These are phyloP conservation scores for Candida schatavii DNA, from an alignment of 805 yeast genomes.

Conservation along the genomic window DNA sequence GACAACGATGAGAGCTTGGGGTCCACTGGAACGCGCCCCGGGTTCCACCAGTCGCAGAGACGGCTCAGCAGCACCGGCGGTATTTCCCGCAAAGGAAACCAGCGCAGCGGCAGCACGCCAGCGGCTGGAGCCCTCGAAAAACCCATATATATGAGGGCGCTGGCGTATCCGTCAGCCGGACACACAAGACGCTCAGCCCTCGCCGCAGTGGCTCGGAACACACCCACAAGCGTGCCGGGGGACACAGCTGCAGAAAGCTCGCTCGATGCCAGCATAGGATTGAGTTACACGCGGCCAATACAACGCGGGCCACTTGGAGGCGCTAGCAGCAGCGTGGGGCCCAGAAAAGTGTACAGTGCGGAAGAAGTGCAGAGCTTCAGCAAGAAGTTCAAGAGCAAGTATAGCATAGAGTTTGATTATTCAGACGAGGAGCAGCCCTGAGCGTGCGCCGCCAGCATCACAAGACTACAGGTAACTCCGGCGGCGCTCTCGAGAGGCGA, in stretches of 20 bases:
- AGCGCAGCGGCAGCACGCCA: neutral
- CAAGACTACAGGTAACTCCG: neutral
- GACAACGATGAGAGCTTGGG: neutral
- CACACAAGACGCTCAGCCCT: neutral
- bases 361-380: neutral
- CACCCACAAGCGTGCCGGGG: neutral
- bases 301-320: too few relatives aligned
- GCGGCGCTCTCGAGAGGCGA: too few relatives aligned
- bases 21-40: neutral
- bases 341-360: neutral
- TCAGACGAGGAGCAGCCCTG: constrained; percentile 1
- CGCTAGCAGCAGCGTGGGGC: neutral
- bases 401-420: constrained; percentile 1
- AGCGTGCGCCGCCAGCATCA: neutral
- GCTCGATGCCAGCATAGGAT: neutral
- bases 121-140: neutral
- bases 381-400: constrained; percentile 3
- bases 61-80: neutral
- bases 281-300: neutral
- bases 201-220: neutral
- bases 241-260: neutral
- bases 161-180: neutral
- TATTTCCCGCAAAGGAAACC: neutral
- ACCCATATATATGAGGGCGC: neutral
- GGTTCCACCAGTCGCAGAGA: neutral